phyloP scores from a whole-genome alignment of 2,329 filamentous ascomycete species.

The Cladobotryum mycophilum region DNA sequence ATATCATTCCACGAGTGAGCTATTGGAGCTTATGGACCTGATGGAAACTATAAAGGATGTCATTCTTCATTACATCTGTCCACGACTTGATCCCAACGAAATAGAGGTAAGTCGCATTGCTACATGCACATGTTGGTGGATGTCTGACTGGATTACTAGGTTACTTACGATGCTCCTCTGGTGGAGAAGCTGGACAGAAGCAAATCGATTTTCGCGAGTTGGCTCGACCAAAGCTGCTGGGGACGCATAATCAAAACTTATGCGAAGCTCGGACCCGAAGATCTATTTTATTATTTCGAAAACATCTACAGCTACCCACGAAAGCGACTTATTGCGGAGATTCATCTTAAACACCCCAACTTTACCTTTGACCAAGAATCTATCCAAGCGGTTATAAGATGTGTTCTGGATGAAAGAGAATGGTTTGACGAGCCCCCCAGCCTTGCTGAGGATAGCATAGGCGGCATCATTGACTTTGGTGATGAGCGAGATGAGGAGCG shows the following conservation, averaged over 20 bases:
- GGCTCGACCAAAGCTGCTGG: conserved; percentile 32
- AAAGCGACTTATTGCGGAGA: conserved; percentile 36
- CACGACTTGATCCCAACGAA: conserved; percentile 35
- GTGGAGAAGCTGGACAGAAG: conserved; percentile 21
- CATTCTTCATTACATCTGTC: conserved; percentile 40
- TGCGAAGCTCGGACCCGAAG: conserved; percentile 43
- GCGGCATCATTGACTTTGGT: conserved; percentile 37
- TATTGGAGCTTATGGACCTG: conserved; percentile 41
- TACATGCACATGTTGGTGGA: not conserved
- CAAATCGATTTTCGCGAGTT: conserved; percentile 28
- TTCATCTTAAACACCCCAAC: conserved; percentile 33
- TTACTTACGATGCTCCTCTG: conserved; percentile 16
- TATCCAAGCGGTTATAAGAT: conserved; percentile 33
- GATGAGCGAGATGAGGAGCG: conserved; percentile 31
- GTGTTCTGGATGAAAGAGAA: conserved; percentile 32
- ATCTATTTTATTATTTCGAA: conserved; percentile 44
- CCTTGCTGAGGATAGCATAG: conserved; percentile 27
- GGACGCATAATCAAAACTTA: conserved; percentile 38
- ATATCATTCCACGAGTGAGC: conserved; percentile 35
- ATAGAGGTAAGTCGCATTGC: conserved; percentile 24
- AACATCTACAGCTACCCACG: conserved; percentile 41
- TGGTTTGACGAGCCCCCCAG: conserved; percentile 27
- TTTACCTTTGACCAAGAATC: conserved; percentile 42
- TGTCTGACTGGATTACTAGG: conserved; percentile 10
- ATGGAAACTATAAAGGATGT: conserved; percentile 39